Evolutionary conservation across 495 filamentous ascomycete genomes (phyloP).

Genomic region (Podospora appendiculata): DNA sequence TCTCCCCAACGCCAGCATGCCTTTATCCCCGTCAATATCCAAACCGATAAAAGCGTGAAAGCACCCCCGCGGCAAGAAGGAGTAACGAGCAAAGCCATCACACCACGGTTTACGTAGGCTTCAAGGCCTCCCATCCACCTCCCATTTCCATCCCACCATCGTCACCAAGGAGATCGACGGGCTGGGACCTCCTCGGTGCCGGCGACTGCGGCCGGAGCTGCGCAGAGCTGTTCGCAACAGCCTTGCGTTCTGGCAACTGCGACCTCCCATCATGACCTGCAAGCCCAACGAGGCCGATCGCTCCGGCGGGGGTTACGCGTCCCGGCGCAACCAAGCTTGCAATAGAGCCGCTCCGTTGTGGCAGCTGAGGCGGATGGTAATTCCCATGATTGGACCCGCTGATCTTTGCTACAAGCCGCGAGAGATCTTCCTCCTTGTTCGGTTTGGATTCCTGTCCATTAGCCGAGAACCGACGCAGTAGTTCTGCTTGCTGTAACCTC

Average conservation of each 20-base stretch:
- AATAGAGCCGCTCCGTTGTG: constrained; percentile 10
- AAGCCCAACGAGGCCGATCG: constrained; percentile 16
- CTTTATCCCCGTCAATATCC: too few relatives aligned
- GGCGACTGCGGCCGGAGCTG: constrained; percentile 13
- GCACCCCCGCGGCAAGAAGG: not conserved
- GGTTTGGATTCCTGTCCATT: not conserved
- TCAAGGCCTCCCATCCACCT: constrained; percentile 38
- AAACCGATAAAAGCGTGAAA: not conserved
- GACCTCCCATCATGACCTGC: constrained; percentile 3
- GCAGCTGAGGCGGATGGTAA: constrained; percentile 3
- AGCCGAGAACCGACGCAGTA: constrained; percentile 1
- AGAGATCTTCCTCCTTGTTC: not conserved
- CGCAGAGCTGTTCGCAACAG: constrained; percentile 1
- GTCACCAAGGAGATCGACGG: constrained; percentile 31
- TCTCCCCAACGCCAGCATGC: too few relatives aligned
- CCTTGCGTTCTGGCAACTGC: not conserved
- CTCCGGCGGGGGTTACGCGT: constrained; percentile 10
- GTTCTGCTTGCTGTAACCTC: not conserved
- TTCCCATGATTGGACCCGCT: not conserved
- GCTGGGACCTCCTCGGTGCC: constrained; percentile 18
- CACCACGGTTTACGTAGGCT: constrained; percentile 18
- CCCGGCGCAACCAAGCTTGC: constrained; percentile 3
- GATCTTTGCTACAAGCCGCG: constrained; percentile 1
- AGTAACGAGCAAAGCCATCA: not conserved
- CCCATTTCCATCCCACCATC: constrained; percentile 31